phyloP scores from a whole-genome alignment of 1,139 yeast species.

The Yamadazyma pseudoaaseri region DNA sequence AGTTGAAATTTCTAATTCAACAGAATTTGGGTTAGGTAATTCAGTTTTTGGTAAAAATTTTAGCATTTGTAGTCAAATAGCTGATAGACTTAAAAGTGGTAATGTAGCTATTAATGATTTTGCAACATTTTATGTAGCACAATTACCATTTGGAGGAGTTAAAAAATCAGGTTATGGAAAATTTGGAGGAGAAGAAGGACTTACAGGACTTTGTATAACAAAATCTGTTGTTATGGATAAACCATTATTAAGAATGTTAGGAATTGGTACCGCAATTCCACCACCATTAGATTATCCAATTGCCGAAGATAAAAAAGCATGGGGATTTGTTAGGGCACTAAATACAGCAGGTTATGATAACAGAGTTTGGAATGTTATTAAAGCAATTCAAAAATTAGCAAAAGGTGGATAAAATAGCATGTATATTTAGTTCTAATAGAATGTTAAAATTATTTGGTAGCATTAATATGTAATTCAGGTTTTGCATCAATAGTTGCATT shows the following conservation, averaged over 20 bases:
- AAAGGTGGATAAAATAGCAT: conserved; percentile 30
- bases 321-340: conserved; percentile 81
- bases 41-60: conserved; percentile 76
- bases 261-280: conserved; percentile 79
- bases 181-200: conserved; percentile 96
- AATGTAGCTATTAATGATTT: conserved; percentile 96
- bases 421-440: too few relatives aligned
- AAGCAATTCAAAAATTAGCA: conserved; percentile 41
- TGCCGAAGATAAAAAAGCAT: conserved; percentile 73
- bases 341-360: conserved; percentile 85
- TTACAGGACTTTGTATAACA: conserved; percentile 81
- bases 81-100: conserved; percentile 69
- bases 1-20: conserved; percentile 75
- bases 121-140: conserved; percentile 94
- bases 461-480: conserved; percentile 82
- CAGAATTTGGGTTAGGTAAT: conserved; percentile 87
- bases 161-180: conserved; percentile 94
- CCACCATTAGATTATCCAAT: conserved; percentile 90
- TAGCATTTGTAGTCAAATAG: conserved; percentile 56
- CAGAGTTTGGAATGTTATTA: conserved; percentile 62
- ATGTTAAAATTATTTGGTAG: too few relatives aligned
- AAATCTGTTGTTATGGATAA: conserved; percentile 86
- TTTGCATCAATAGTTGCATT: conserved; percentile 78
- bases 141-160: conserved; percentile 93
- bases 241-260: conserved; percentile 55